phyloP scores from a whole-genome alignment of 169 alveolate genomes.

The Plasmodium vivax region DNA sequence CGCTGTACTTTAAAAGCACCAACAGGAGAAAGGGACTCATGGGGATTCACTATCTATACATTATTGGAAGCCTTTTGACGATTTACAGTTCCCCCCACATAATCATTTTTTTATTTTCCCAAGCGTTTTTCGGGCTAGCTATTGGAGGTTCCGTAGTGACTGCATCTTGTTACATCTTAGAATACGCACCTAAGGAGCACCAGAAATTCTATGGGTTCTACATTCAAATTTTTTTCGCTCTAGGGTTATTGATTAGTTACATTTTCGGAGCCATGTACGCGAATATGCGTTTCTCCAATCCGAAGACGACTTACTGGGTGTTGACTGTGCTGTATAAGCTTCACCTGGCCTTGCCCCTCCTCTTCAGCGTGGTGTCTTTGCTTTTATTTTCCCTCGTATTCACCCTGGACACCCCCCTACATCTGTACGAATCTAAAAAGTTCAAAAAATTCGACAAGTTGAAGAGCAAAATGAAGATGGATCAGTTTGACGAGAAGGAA shows the following conservation, averaged over 20 bases:
- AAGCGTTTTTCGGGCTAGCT: slow-evolving; percentile 67
- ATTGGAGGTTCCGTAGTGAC: slow-evolving; percentile 63
- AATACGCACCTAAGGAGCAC: slow-evolving; percentile 43
- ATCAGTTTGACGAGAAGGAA: slow-evolving; percentile 11
- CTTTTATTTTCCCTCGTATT: slow-evolving; percentile 12
- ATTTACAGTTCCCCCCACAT: slow-evolving; percentile 43
- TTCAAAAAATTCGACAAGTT: slow-evolving; percentile 29
- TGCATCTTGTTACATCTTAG: slow-evolving; percentile 38
- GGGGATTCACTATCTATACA: slow-evolving; percentile 20
- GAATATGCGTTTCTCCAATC: neutral
- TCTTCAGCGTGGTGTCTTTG: slow-evolving; percentile 26
- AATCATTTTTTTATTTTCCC: slow-evolving; percentile 41
- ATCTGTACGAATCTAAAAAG: slow-evolving; percentile 43
- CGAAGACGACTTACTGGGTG: neutral
- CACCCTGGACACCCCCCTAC: slow-evolving; percentile 55
- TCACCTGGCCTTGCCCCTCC: slow-evolving; percentile 12
- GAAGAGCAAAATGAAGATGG: slow-evolving; percentile 6
- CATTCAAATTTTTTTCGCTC: slow-evolving; percentile 52
- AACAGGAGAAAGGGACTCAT: slow-evolving; percentile 39
- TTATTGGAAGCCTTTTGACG: slow-evolving; percentile 44
- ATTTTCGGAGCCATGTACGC: slow-evolving; percentile 52
- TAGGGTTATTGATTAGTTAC: slow-evolving; percentile 53
- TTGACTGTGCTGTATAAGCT: slow-evolving; percentile 9
- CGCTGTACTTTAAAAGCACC: slow-evolving; percentile 13
- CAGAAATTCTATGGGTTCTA: slow-evolving; percentile 52